A percentile compares a stretch with the other conserved stretches of the same genome.
These are phyloP conservation scores for Peziza echinospora DNA, from an alignment of 495 filamentous ascomycete genomes.

Conservation along the genomic window DNA sequence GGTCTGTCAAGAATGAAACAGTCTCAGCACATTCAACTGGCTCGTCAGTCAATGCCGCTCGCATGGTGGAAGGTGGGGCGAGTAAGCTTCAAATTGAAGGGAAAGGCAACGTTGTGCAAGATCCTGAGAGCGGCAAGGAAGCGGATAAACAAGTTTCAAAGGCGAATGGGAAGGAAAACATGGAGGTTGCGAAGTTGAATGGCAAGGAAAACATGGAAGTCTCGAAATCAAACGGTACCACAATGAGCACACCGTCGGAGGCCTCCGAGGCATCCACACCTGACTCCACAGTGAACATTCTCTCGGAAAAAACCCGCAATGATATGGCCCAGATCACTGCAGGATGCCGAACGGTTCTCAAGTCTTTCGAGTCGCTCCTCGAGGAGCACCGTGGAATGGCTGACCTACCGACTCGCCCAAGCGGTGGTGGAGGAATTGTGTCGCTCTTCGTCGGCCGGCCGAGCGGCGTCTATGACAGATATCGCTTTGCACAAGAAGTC, in stretches of 20 bases:
- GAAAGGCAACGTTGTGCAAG: background rate
- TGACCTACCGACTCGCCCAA: background rate
- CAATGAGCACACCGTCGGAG: background rate
- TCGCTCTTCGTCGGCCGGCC: background rate
- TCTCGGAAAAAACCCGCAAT: background rate
- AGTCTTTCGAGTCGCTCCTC: background rate
- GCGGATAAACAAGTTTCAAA: no score
- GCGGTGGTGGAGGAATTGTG: background rate
- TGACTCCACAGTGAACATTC: no score
- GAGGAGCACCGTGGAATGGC: background rate
- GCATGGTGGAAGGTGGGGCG: background rate
- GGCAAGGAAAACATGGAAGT: background rate
- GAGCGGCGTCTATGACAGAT: background rate
- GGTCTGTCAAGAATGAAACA: background rate
- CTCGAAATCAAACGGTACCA: background rate
- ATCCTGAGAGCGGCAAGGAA: no score
- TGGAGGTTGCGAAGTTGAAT: background rate
- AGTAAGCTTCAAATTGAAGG: background rate
- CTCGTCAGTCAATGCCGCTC: background rate
- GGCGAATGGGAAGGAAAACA: background rate
- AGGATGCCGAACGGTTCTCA: background rate
- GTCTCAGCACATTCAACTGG: no score
- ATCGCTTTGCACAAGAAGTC: background rate
- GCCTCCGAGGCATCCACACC: background rate
- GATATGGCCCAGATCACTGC: background rate